Base-by-base conservation (phyloP, 2,329 filamentous ascomycete genomes). In the Penicillium sp. region DNA sequence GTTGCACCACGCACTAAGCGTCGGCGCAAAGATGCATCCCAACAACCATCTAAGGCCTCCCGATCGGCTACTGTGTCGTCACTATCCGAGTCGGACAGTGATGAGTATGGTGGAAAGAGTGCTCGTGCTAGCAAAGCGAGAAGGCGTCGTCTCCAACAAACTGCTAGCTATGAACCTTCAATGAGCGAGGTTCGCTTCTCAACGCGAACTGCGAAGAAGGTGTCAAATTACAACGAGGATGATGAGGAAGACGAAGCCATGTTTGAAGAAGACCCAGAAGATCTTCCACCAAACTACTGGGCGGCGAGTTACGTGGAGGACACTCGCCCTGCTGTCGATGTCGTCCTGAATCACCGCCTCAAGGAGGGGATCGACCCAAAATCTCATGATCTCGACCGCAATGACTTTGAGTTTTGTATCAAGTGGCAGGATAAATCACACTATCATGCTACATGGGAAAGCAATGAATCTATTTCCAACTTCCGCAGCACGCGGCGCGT, bases 351-450 rank as follows among this genome's bases (percentile, higher is more conserved):
- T 63, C 92, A 97, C 74, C 87, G 89, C 48, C 79, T 90, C 38
- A 90, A 87, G 72, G 88, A 91, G 34, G 90, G 83, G 16, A 76
- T 83, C 46, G 84, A 79, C 60, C 62, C 71, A 50, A 67, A 71
- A 45, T 65, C 66, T 23, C 56, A 55, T 23, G 61, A 70, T 21
- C 59, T 76, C 43, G 68, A 66, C 50, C 73, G 74, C 46, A 85
- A 92, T 52, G 90, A 97, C 70, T 97, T 94, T 67, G 91, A 97
- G 69, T 99, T 86, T 67, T 81, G 85, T 65, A 92, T 99, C 75
- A 99, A 99, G 78, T 99, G 95, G 94, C 91, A 97, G 75, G 91
- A 88, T 64, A 91, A 92, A 75, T 96, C 94, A 11, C 92, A 99
- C 72, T 87, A 96, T 66, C 94, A 99, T 78, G 90, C 95, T 55